Percentiles rank a stretch among this genome's conserved stretches.
Evolutionary conservation across 2,329 filamentous ascomycete genomes (phyloP).

Genomic region (Neobulgaria alba): DNA sequence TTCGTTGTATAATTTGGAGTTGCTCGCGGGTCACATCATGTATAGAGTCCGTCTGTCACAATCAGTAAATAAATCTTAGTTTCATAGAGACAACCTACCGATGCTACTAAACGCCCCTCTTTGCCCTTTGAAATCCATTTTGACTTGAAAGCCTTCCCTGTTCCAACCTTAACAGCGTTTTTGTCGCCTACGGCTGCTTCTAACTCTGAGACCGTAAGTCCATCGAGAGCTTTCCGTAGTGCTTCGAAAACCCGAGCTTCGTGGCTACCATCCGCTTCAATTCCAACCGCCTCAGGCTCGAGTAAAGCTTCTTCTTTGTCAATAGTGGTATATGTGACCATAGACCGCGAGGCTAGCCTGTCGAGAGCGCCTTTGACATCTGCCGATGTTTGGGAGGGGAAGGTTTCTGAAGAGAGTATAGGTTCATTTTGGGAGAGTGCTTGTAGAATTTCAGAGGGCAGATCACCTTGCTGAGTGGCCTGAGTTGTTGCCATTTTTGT

Average conservation of each 20-base stretch:
- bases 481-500: neutral
- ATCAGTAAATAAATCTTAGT: neutral
- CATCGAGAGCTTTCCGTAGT: constrained; percentile 62
- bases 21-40: constrained; percentile 71
- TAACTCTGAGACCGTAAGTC: constrained; percentile 70
- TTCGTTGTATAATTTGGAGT: constrained; percentile 63
- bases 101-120: constrained; percentile 45
- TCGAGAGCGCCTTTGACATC: constrained; percentile 83
- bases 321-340: constrained; percentile 78
- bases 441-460: constrained; percentile 57
- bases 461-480: constrained; percentile 34
- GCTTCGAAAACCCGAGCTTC: constrained; percentile 77
- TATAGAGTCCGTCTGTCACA: constrained; percentile 54
- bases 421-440: constrained; percentile 55
- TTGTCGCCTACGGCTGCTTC: constrained; percentile 64
- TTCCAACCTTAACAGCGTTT: constrained; percentile 71
- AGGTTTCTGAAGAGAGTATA: constrained; percentile 60
- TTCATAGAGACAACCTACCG: constrained; percentile 32
- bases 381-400: constrained; percentile 56
- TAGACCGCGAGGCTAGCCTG: constrained; percentile 71
- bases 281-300: constrained; percentile 65
- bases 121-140: constrained; percentile 61
- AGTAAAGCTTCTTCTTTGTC: constrained; percentile 71
- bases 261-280: constrained; percentile 68
- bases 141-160: constrained; percentile 85